phyloP scores from a whole-genome alignment of 225 moss, liverwort and hornwort species.

The Marchantia polymorpha region DNA sequence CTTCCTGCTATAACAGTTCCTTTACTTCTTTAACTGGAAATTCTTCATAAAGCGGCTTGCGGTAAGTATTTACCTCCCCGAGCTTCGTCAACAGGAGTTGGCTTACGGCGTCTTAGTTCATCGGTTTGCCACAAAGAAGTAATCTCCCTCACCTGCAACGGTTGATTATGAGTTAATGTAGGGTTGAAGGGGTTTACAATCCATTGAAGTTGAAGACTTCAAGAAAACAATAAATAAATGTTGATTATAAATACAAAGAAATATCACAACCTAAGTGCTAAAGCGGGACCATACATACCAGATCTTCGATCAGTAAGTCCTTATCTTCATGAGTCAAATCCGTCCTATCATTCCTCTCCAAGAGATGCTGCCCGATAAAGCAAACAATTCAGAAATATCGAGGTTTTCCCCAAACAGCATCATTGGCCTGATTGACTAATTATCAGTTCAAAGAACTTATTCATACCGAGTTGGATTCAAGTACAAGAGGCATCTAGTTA shows the following conservation, averaged over 20 bases:
- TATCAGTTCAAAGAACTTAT: too few species aligned
- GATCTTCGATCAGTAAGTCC: constrained; percentile 72
- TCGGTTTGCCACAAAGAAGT: constrained; percentile 90
- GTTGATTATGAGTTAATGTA: background rate
- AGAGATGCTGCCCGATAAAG: constrained; percentile 46
- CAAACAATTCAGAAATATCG: background rate
- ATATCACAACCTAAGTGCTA: background rate
- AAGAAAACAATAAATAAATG: background rate
- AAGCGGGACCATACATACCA: constrained; percentile 27
- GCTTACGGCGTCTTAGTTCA: constrained; percentile 77
- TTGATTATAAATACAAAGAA: background rate
- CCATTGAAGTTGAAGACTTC: background rate
- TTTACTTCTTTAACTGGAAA: too few species aligned
- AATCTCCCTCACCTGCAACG: constrained; percentile 64
- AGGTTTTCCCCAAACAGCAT: background rate
- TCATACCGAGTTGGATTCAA: too few species aligned
- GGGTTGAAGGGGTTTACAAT: background rate
- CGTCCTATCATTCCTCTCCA: constrained; percentile 74
- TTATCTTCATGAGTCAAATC: constrained; percentile 83
- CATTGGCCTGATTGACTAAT: too few species aligned
- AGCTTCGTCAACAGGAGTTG: constrained; percentile 83
- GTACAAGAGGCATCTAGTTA: too few species aligned
- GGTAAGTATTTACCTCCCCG: constrained; percentile 54
- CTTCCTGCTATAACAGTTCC: too few species aligned
- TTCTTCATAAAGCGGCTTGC: too few species aligned